Evolutionary conservation across 257 asterid genomes (phyloP), one percentile per base, ranked within the genome.

Genomic region (Salvia rosmarinus): DNA sequence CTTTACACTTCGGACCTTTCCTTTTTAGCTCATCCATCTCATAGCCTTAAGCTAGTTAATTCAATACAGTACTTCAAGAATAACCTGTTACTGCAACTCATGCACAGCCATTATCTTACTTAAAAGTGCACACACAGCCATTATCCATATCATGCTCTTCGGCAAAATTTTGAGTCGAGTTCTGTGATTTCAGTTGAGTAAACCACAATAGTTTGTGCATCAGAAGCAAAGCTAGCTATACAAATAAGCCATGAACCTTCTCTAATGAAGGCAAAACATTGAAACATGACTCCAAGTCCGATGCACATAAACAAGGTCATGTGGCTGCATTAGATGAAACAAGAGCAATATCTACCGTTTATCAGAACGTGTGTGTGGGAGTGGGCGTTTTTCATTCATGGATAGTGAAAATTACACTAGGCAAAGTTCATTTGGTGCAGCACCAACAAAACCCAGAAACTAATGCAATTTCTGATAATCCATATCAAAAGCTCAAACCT

Each of bases 391-490:
- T 14, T 14, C 3, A 17, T 17, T 51, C 19, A 20, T 17, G 30
- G 58, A 50, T 17, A 51, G 13, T 51, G 5, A 51, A 19, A 6
- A 20, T 14, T 20, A 47, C 9, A 9, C 30, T 9, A 51, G 13
- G 28, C 58, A 17, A 6, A 51, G 2, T 51, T 17, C 60, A 52
- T 52, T 20, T 21, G 60, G n/a, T 32, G 25, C 46, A 30, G n/a
- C 25, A 59, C 30, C 47, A 17, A 17, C 50, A 17, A 17, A 61
- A 61, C 17, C 39, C 14, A 39, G 10, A 64, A 76, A 64, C 63
- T 9, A 51, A 0, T 23, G 9, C 3, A 6, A 19, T 37, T 77
- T 17, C 74, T 61, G 30, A 21, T 6, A 49, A 50, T 49, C 40
- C 34, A 40, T 20, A 5, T 71, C 13, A 16, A 56, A 16, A 69